Percentiles rank a stretch among this genome's conserved stretches.
Evolutionary conservation across 1,284 basidiomycete genomes (phyloP).

Genomic region (Trichosporon sp.): DNA sequence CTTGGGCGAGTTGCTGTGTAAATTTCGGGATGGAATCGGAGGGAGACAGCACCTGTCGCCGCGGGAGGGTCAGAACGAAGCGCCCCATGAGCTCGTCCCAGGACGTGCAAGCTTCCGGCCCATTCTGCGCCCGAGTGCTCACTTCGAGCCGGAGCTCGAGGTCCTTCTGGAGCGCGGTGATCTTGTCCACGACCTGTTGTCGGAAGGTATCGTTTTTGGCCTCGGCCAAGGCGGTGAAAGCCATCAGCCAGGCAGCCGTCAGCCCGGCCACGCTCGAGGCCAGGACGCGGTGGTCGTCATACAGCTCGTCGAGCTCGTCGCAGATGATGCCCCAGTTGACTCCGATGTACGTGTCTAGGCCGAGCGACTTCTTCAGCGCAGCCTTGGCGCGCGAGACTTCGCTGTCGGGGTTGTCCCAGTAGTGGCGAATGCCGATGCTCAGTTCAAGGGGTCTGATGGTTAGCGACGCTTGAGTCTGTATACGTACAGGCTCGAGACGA

Average conservation of each 20-base stretch:
- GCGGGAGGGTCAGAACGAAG: not conserved
- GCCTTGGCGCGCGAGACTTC: not conserved
- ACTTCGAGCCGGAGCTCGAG: not conserved
- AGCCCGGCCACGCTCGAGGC: not conserved
- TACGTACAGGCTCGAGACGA: not conserved
- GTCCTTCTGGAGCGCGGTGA: not conserved
- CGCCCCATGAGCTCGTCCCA: not conserved
- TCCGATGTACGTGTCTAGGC: not conserved
- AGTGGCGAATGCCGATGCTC: not conserved
- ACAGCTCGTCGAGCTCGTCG: not conserved
- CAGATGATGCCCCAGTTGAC: not conserved
- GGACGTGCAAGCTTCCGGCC: not conserved
- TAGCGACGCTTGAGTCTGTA: not conserved
- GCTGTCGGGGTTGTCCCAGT: conserved; percentile 1
- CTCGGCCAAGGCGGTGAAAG: not conserved
- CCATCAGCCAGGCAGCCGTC: not conserved
- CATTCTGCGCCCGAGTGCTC: not conserved
- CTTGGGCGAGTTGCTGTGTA: not conserved
- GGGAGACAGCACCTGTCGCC: not conserved
- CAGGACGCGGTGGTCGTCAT: not conserved
- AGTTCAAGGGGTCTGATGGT: not conserved
- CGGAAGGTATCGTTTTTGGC: not conserved
- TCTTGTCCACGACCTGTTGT: not conserved
- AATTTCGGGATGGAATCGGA: not conserved
- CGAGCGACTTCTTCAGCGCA: not conserved